Evolutionary conservation across 2,329 filamentous ascomycete genomes (phyloP), one percentile per base, ranked within the genome.

Genomic region (Fusarium tricinctum): DNA sequence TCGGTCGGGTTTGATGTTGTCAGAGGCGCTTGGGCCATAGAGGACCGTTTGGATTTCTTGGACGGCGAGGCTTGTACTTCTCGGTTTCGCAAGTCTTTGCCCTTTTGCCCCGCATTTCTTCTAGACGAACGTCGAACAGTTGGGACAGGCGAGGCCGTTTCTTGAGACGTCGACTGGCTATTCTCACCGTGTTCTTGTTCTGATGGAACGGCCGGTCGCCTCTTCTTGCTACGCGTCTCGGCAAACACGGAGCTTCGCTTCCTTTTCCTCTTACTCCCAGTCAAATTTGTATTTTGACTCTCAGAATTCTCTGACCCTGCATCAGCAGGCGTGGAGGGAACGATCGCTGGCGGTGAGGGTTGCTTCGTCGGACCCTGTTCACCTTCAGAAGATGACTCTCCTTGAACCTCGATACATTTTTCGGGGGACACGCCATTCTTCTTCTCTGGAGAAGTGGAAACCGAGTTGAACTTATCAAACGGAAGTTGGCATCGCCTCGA

Each of bases 401-500:
- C 54, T 12, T 74, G 69, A 8, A 74, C 69, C 33, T 62, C 63
- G 19, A 74, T 76, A 40, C 60, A 73, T 33, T 61, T 65, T 19
- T 58, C 46, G 7, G 48, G 38, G 4, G 59, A 55, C 3, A 59
- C 23, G 15, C 26, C 65, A 9, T 33, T 46, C 20, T 57, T 60
- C 48, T 57, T 60, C 48, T 70, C 65, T 5, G 62, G 63, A 20
- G 66, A 68, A 32, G 47, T 33, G 17, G 69, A 73, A 14, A 60
- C 58, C 13, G 59, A 63, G 30, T 61, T 56, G 46, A 49, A 47
- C 33, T 69, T 63, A 53, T 67, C 63, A 32, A 70, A 55, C 8
- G 69, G 69, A 32, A 72, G 71, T 14, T 77, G 72, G 60, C 77
- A 77, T 48, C 76, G 78, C 22, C 76, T 78, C 26, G 81, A 79